These are phyloP conservation scores for Seiridium cupressi DNA, from an alignment of 2,329 filamentous ascomycete genomes.

Conservation along the genomic window DNA sequence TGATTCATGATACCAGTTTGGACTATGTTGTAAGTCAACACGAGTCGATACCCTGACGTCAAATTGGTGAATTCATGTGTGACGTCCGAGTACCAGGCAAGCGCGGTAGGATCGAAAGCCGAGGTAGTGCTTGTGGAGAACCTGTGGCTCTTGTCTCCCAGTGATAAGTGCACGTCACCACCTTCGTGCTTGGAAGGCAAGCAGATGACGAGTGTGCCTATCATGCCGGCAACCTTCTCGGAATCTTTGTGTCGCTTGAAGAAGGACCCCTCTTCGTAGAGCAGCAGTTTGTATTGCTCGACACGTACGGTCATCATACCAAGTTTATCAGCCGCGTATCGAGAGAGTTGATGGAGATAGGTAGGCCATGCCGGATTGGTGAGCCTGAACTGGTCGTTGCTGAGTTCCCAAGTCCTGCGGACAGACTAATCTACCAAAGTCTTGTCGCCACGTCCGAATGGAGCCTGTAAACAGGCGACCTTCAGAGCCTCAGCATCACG, in stretches of 20 bases:
- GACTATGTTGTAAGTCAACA: conserved; percentile 48
- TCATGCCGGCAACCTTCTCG: conserved; percentile 43
- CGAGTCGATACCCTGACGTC: conserved; percentile 39
- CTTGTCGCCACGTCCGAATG: conserved; percentile 34
- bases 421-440: conserved; percentile 35
- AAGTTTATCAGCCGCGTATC: conserved; percentile 22
- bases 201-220: conserved; percentile 43
- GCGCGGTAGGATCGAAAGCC: conserved; percentile 24
- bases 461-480: conserved; percentile 22
- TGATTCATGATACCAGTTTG: conserved; percentile 13
- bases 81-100: conserved; percentile 47
- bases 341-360: conserved; percentile 22
- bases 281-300: conserved; percentile 39
- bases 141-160: conserved; percentile 24
- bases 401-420: conserved; percentile 37
- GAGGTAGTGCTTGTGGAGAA: conserved; percentile 30
- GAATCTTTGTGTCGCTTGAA: conserved; percentile 44
- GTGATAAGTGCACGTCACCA: conserved; percentile 37
- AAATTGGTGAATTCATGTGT: conserved; percentile 43
- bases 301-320: conserved; percentile 23
- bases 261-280: conserved; percentile 45
- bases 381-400: conserved; percentile 30
- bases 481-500: conserved; percentile 24
- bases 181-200: conserved; percentile 43
- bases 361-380: conserved; percentile 33